Evolutionary conservation across 495 filamentous ascomycete genomes (phyloP).

Genomic region (Talaromyces nanjingensis): DNA sequence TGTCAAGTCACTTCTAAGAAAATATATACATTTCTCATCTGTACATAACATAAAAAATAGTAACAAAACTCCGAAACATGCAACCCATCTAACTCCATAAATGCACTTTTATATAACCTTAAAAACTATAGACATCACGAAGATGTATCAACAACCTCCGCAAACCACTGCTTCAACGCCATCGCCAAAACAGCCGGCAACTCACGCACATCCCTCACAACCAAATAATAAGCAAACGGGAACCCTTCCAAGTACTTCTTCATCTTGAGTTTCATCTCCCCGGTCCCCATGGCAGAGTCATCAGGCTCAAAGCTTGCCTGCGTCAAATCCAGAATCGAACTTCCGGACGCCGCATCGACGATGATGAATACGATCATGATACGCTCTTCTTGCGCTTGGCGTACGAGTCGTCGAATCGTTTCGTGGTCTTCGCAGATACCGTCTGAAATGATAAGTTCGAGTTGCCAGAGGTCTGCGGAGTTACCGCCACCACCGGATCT

Average conservation of each 20-base stretch:
- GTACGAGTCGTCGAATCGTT: conserved; percentile 68
- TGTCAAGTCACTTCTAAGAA: conserved; percentile 5
- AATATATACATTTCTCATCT: conserved; percentile 5
- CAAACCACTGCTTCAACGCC: conserved; percentile 93
- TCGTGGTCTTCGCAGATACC: conserved; percentile 88
- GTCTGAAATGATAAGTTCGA: conserved; percentile 87
- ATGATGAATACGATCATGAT: conserved; percentile 99
- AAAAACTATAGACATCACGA: conserved; percentile 17
- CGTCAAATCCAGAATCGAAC: conserved; percentile 72
- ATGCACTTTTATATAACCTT: neutral
- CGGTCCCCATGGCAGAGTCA: conserved; percentile 24
- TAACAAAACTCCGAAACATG: neutral
- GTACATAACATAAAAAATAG: neutral
- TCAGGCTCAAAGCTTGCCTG: conserved; percentile 70
- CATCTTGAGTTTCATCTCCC: conserved; percentile 66
- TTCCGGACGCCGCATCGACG: conserved; percentile 67
- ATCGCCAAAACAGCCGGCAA: conserved; percentile 81
- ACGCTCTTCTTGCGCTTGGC: conserved; percentile 82
- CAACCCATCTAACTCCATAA: neutral
- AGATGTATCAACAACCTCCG: conserved; percentile 69
- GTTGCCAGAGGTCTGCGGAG: conserved; percentile 83
- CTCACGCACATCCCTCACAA: conserved; percentile 86
- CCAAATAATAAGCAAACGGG: conserved; percentile 91
- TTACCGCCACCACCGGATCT: conserved; percentile 43
- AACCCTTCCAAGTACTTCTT: conserved; percentile 90